Conservation (phyloP, 139 green algal genomes). For the Eudorina sp. region DNA sequence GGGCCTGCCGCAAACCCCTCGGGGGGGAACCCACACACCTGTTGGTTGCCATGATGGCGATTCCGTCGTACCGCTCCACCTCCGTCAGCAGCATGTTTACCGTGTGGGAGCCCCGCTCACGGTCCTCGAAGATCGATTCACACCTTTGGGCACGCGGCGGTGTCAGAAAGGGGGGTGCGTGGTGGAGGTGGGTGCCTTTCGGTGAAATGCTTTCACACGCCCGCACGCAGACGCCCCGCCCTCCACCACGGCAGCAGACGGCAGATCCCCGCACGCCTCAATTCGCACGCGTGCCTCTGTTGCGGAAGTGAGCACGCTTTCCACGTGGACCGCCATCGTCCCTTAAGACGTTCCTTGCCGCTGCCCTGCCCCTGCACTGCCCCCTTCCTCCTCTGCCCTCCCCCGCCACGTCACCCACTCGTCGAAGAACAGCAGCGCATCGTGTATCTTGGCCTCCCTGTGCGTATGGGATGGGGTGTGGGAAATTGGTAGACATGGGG, state of each 20-base stretch:
- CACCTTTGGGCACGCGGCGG: not conserved
- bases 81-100: conserved; percentile 46
- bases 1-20: too few species aligned
- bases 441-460: conserved; percentile 37
- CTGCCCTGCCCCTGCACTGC: too few species aligned
- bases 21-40: not conserved
- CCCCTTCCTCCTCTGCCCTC: not conserved
- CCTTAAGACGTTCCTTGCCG: too few species aligned
- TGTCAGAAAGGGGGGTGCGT: not conserved
- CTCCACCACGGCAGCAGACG: too few species aligned
- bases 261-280: too few species aligned
- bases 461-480: not conserved
- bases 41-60: conserved; percentile 39
- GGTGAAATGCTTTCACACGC: too few species aligned
- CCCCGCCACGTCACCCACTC: conserved; percentile 7
- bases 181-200: too few species aligned
- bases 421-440: conserved; percentile 38
- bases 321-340: too few species aligned
- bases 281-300: too few species aligned
- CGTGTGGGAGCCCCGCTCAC: not conserved
- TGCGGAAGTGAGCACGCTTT: too few species aligned
- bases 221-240: too few species aligned
- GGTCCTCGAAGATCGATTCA: conserved; percentile 41
- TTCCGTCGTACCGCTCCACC: conserved; percentile 35
- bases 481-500: too few species aligned